Conservation (phyloP, 257 asterid genomes). For the Solanum medicagineum region DNA sequence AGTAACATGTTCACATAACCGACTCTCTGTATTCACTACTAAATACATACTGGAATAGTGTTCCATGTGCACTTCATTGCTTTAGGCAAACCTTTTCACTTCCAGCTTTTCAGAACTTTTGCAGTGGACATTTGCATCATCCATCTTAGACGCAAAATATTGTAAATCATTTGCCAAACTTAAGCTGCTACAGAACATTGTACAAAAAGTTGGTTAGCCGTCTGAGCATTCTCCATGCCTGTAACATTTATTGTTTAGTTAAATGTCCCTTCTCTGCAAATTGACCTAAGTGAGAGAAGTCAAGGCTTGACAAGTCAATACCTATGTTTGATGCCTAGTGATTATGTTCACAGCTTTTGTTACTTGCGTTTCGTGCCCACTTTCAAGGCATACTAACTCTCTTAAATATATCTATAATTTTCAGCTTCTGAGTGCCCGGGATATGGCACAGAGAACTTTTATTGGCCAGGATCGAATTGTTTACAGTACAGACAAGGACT, state of each 20-base stretch:
- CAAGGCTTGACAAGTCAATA: not conserved
- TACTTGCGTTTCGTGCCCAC: not conserved
- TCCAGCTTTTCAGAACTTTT: not conserved
- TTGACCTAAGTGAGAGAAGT: not conserved
- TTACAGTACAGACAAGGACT: conserved; percentile 73
- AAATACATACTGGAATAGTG: not conserved
- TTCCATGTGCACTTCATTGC: not conserved
- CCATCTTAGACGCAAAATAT: not conserved
- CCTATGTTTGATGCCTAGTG: not conserved
- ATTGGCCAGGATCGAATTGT: conserved; percentile 78
- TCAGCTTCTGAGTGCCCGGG: conserved; percentile 90
- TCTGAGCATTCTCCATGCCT: not conserved
- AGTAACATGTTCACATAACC: not conserved
- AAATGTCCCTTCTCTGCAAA: not conserved
- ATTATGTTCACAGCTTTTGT: not conserved
- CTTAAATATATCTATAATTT: not conserved
- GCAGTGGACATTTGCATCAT: not conserved
- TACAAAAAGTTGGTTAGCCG: not conserved
- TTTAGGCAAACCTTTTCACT: not conserved
- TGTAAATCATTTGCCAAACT: not conserved
- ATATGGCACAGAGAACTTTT: conserved; percentile 82
- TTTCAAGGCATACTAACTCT: not conserved
- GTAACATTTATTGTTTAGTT: not conserved
- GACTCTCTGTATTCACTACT: not conserved
- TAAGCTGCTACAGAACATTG: not conserved